Evolutionary conservation across 2,329 filamentous ascomycete species (phyloP).

Genomic region (Fusarium xylarioides): DNA sequence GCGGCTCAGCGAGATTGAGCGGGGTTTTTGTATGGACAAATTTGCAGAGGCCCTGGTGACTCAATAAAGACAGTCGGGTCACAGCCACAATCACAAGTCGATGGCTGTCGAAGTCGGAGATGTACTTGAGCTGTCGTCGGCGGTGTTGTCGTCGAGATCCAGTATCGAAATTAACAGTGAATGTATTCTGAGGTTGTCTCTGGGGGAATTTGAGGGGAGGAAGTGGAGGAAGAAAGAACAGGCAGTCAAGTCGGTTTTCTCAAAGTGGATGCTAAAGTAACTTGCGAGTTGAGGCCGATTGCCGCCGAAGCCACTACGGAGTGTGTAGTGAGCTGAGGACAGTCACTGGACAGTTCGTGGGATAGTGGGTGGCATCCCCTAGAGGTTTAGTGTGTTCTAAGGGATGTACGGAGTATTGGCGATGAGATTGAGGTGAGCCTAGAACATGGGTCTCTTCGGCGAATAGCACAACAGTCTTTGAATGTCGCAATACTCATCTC

Average conservation of each 20-base stretch:
- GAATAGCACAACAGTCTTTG: slow-evolving; percentile 8
- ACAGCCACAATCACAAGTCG: slow-evolving; percentile 4
- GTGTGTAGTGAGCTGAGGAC: slow-evolving; percentile 34
- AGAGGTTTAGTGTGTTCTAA: slow-evolving; percentile 19
- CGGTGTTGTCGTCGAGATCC: slow-evolving; percentile 11
- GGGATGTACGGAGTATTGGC: not conserved
- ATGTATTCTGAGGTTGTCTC: slow-evolving; percentile 23
- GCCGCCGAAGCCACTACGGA: slow-evolving; percentile 41
- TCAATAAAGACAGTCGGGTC: not conserved
- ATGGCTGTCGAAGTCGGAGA: not conserved
- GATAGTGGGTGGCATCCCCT: slow-evolving; percentile 10
- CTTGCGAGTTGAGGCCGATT: slow-evolving; percentile 39
- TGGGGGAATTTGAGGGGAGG: slow-evolving; percentile 28
- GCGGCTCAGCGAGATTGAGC: slow-evolving; percentile 29
- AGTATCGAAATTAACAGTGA: slow-evolving; percentile 6
- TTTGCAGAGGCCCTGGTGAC: slow-evolving; percentile 28
- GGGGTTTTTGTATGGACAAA: slow-evolving; percentile 42
- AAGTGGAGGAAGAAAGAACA: slow-evolving; percentile 42
- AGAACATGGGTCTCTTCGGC: slow-evolving; percentile 8
- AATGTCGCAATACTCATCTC: slow-evolving; percentile 18
- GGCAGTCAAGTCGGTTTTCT: slow-evolving; percentile 39
- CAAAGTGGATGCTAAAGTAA: slow-evolving; percentile 32
- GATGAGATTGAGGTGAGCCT: slow-evolving; percentile 14
- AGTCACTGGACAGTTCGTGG: slow-evolving; percentile 20
- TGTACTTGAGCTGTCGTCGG: slow-evolving; percentile 9